Evolutionary conservation across 2,329 filamentous ascomycete species (phyloP).

Genomic region (Penicillium vulpinum): DNA sequence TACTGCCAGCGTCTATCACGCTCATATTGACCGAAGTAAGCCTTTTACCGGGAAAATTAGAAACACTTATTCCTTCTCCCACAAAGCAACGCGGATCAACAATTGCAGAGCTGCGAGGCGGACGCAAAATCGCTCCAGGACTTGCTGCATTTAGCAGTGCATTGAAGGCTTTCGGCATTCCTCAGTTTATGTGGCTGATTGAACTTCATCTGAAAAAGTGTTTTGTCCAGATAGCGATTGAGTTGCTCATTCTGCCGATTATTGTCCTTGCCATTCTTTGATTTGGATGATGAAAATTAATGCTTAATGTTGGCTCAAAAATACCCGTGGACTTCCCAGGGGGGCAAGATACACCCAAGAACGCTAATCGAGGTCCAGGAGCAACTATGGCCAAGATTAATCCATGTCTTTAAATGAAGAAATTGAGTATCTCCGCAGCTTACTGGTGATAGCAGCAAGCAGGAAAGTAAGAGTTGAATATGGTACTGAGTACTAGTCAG

Average conservation of each 20-base stretch:
- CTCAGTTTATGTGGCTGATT: background rate
- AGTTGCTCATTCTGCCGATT: background rate
- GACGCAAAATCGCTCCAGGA: background rate
- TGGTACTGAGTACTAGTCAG: no score
- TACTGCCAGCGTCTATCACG: background rate
- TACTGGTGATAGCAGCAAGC: no score
- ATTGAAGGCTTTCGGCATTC: background rate
- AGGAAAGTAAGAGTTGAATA: no score
- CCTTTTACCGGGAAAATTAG: background rate
- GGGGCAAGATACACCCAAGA: no score
- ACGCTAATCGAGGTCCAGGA: no score
- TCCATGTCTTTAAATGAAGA: no score
- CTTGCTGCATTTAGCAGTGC: background rate
- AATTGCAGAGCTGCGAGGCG: background rate
- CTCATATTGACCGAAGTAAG: background rate
- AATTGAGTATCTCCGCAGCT: no score
- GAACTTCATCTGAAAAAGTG: conserved; percentile 6
- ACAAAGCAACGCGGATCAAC: background rate
- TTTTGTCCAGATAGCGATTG: background rate
- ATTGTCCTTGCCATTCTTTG: background rate
- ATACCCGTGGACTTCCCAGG: no score
- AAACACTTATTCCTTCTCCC: background rate
- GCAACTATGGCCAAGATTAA: no score
- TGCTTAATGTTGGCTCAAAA: no score
- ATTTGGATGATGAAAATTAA: background rate